Evolutionary conservation across 208 protist species (phyloP).

Genomic region (Leishmania lainsoni): DNA sequence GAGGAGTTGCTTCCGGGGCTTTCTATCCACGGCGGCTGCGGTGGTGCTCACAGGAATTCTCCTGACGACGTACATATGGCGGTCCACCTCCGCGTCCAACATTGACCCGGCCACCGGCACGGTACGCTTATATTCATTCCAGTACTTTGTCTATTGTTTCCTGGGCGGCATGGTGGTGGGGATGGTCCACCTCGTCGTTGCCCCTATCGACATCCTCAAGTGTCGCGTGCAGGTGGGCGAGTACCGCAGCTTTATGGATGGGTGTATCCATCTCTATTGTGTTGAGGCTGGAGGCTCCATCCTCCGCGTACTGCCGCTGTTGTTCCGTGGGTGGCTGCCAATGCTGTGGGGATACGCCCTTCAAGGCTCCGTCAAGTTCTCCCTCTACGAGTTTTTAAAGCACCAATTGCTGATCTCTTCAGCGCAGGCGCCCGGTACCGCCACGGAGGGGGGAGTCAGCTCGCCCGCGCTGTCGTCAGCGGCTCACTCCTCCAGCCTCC

Average conservation of each 20-base stretch:
- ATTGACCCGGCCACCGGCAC: conserved; percentile 26
- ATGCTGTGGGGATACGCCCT: conserved; percentile 62
- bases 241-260: conserved; percentile 45
- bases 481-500: background rate
- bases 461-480: too few species aligned
- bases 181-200: conserved; percentile 62
- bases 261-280: conserved; percentile 42
- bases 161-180: conserved; percentile 62
- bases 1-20: conserved; percentile 13
- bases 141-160: conserved; percentile 75
- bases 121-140: conserved; percentile 37
- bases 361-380: conserved; percentile 76
- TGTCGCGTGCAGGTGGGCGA: conserved; percentile 86
- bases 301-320: conserved; percentile 34
- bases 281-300: conserved; percentile 34
- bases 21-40: background rate
- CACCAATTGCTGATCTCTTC: conserved; percentile 32
- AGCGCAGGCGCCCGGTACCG: background rate
- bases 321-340: conserved; percentile 70
- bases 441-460: background rate
- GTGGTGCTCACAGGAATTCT: background rate
- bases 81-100: background rate
- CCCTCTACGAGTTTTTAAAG: conserved; percentile 84
- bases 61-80: conserved; percentile 21
- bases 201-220: conserved; percentile 81